phyloP scores from a whole-genome alignment of 2,329 filamentous ascomycete species.

The Xenoacremonium recifei region DNA sequence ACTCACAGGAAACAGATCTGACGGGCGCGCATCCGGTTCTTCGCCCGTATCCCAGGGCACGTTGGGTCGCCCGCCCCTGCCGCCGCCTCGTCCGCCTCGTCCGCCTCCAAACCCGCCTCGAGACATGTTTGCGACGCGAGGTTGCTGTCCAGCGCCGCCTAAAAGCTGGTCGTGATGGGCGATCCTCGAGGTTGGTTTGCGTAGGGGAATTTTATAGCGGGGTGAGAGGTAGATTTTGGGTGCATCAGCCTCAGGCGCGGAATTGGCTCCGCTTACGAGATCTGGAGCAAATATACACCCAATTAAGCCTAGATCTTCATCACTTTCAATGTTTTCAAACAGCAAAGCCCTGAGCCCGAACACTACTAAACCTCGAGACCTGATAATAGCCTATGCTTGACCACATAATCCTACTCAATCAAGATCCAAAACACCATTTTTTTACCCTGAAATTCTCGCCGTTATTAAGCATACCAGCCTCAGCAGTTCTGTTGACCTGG shows the following conservation, averaged over 20 bases:
- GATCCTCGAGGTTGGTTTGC: not conserved
- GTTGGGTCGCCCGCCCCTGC: conserved; percentile 43
- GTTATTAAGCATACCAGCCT: too few species aligned
- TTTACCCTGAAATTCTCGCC: too few species aligned
- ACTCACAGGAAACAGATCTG: conserved; percentile 58
- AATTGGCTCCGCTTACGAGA: conserved; percentile 17
- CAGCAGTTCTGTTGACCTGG: too few species aligned
- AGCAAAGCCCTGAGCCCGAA: too few species aligned
- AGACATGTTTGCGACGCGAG: conserved; percentile 40
- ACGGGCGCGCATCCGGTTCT: conserved; percentile 55
- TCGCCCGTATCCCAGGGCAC: conserved; percentile 53
- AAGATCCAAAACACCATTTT: too few species aligned
- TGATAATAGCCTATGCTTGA: too few species aligned
- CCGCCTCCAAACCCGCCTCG: conserved; percentile 53
- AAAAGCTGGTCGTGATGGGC: conserved; percentile 1
- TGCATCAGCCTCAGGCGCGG: conserved; percentile 14
- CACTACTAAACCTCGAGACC: too few species aligned
- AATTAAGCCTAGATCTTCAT: too few species aligned
- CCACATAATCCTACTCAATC: too few species aligned
- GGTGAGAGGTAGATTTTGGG: conserved; percentile 7
- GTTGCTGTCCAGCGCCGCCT: not conserved
- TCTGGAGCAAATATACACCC: too few species aligned
- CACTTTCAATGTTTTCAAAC: too few species aligned
- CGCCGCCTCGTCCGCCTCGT: conserved; percentile 48
- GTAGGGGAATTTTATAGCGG: conserved; percentile 19